Evolutionary conservation across 2,329 filamentous ascomycete species (phyloP), one percentile per base, ranked within the genome.

Genomic region (Botrytis fabae): DNA sequence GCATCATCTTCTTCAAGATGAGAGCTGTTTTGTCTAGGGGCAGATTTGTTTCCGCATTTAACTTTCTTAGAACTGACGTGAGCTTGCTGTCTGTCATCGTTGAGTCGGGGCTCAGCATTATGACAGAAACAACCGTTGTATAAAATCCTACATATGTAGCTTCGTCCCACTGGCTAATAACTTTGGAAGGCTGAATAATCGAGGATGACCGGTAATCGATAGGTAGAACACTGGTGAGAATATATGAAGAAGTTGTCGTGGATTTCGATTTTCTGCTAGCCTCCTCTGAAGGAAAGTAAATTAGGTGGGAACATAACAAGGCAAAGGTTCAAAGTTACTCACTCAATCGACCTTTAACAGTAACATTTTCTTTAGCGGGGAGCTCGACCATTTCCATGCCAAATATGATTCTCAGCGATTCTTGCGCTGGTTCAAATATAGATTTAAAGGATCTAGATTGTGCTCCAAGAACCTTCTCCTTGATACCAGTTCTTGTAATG

Each of bases 331-430:
- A 18, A 28, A 57, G 25, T 35, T 28, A 48, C 28, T 59, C 83
- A 91, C 92, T 92, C 85, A 92, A 91, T 78, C 93, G 89, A 80
- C 97, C 93, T 74, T 90, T 90, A 48, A 97, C 83, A 0, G 94
- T 94, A 66, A 93, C 87, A 82, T 94, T 97, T 79, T 98, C 95
- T 79, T 88, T 89, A 1, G 88, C 85, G 0, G 96, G 94, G 68
- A 98, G 85, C 82, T 98, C 95, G 6, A 89, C 86, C 86, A 99
- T 88, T 81, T 95, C 88, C 94, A 98, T 97, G n/a, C 96, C 96
- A 82, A 97, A 98, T 1, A 91, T 87, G 2, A 84, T 83, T 65
- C 86, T 85, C 54, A 99, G 84, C 76, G 92, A 88, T 48, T 85
- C 82, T 81, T 99, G 95, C 60, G 95, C 93, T 59, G 88, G 85